These are phyloP conservation scores for Brassica cretica DNA, from an alignment of 345 rosid genomes.

Conservation along the genomic window DNA sequence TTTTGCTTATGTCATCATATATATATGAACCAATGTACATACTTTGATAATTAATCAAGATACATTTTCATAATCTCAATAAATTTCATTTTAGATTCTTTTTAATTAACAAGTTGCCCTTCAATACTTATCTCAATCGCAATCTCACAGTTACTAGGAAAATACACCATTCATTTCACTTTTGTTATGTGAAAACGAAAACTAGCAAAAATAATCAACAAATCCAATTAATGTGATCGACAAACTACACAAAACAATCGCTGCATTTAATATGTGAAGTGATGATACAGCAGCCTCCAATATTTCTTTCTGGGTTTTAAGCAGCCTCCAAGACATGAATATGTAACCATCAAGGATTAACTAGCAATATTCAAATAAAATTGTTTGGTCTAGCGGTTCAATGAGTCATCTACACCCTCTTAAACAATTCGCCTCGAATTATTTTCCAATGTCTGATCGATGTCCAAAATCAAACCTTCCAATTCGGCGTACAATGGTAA, in stretches of 20 bases:
- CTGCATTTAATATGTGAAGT: slow-evolving; percentile 28
- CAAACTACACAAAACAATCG: slow-evolving; percentile 6
- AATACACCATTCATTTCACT: not conserved
- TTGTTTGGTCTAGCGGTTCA: not conserved
- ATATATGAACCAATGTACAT: too few species aligned
- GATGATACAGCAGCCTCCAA: slow-evolving; percentile 3
- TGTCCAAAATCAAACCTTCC: not conserved
- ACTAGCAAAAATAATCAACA: slow-evolving; percentile 16
- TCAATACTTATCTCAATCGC: slow-evolving; percentile 26
- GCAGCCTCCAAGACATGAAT: slow-evolving; percentile 19
- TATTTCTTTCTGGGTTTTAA: not conserved
- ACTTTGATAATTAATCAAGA: too few species aligned
- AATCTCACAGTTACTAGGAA: slow-evolving; percentile 13
- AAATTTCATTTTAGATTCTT: not conserved
- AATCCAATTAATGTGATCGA: slow-evolving; percentile 17
- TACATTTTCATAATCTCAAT: too few species aligned
- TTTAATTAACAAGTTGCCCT: slow-evolving; percentile 23
- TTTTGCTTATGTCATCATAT: too few species aligned
- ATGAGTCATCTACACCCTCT: not conserved
- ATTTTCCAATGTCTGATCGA: not conserved
- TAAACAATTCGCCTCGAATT: not conserved
- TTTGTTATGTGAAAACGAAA: slow-evolving; percentile 23
- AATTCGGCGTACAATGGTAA: not conserved
- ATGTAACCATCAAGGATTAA: not conserved
- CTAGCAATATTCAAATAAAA: not conserved